Evolutionary conservation across 2,329 filamentous ascomycete species (phyloP).

Genomic region (Fusarium praegraminearum): DNA sequence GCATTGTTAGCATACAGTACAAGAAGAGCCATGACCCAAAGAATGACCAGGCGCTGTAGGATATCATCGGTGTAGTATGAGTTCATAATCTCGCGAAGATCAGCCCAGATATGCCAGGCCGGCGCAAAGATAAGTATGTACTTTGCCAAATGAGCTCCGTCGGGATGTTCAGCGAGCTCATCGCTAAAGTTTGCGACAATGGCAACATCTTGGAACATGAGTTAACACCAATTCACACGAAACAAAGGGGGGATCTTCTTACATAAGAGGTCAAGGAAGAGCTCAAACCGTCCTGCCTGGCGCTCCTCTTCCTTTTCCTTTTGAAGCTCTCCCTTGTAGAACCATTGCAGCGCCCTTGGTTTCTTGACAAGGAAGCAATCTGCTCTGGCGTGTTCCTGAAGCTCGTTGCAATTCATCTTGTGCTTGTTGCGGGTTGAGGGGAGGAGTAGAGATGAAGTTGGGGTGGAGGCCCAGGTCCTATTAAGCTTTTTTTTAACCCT

Average conservation of each 20-base stretch:
- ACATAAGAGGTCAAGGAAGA: slow-evolving; percentile 64
- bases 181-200: slow-evolving; percentile 65
- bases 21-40: slow-evolving; percentile 64
- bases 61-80: slow-evolving; percentile 65
- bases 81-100: slow-evolving; percentile 64
- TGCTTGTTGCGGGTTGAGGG: not conserved
- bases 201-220: slow-evolving; percentile 52
- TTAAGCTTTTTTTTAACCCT: slow-evolving; percentile 4
- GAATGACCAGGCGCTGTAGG: slow-evolving; percentile 59
- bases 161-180: slow-evolving; percentile 59
- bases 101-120: slow-evolving; percentile 64
- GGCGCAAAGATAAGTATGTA: slow-evolving; percentile 62
- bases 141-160: slow-evolving; percentile 59
- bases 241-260: slow-evolving; percentile 11
- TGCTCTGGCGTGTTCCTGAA: slow-evolving; percentile 49
- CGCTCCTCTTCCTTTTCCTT: slow-evolving; percentile 59
- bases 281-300: slow-evolving; percentile 60
- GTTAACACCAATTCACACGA: not conserved
- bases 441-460: not conserved
- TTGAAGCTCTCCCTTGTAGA: slow-evolving; percentile 56
- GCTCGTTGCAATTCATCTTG: slow-evolving; percentile 55
- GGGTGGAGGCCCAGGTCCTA: slow-evolving; percentile 9
- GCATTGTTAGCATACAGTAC: slow-evolving; percentile 64
- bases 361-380: slow-evolving; percentile 54
- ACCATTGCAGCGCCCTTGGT: slow-evolving; percentile 59